phyloP scores from a whole-genome alignment of 2,329 filamentous ascomycete species.

The Akanthomyces lecanii region DNA sequence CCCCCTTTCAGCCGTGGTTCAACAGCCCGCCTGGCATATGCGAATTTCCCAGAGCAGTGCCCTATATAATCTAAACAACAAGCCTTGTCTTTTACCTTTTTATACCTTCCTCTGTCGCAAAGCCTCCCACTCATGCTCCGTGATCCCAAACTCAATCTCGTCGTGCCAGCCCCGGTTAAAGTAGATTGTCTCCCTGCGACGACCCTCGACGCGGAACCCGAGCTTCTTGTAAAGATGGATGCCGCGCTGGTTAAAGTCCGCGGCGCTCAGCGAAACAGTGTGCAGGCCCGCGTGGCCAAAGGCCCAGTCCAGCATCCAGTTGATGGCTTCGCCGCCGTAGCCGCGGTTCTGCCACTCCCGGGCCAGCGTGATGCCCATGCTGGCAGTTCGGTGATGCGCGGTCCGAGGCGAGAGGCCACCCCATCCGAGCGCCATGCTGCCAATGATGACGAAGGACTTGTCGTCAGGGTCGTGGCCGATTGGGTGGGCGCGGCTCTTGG shows the following conservation, averaged over 20 bases:
- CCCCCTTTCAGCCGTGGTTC: not conserved
- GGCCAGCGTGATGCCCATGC: constrained; percentile 35
- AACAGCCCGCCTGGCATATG: not conserved
- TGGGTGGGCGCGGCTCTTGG: not conserved
- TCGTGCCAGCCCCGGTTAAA: constrained; percentile 39
- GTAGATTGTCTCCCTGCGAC: constrained; percentile 27
- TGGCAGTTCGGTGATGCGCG: constrained; percentile 21
- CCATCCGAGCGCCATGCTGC: constrained; percentile 22
- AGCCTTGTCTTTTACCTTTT: not conserved
- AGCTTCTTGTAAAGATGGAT: constrained; percentile 39
- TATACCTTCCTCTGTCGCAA: not conserved
- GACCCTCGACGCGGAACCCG: constrained; percentile 42
- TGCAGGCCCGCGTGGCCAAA: constrained; percentile 42
- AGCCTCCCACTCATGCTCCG: constrained; percentile 34
- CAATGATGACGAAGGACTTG: constrained; percentile 21
- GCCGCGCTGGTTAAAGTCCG: constrained; percentile 40
- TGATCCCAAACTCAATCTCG: constrained; percentile 32
- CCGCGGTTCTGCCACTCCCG: constrained; percentile 34
- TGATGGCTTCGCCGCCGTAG: constrained; percentile 43
- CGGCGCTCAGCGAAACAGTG: constrained; percentile 36
- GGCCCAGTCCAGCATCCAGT: constrained; percentile 44
- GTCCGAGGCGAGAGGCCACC: constrained; percentile 16
- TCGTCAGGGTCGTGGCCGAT: not conserved
- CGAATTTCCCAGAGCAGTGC: not conserved
- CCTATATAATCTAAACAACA: not conserved